Evolutionary conservation across 2,329 filamentous ascomycete species (phyloP).

Genomic region (Chaetomium olivaceum): DNA sequence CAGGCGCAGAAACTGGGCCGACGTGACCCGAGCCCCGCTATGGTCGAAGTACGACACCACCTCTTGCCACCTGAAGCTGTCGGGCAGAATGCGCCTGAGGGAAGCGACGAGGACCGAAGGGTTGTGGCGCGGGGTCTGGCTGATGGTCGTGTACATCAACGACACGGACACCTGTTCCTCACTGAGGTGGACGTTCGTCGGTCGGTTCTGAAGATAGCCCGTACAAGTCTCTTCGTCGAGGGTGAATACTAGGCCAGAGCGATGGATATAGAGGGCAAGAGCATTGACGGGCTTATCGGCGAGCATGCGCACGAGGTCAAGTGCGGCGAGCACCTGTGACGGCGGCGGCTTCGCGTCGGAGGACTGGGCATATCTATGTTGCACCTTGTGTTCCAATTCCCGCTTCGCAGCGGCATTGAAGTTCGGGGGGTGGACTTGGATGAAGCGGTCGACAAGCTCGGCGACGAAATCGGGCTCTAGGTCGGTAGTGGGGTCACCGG

Average conservation of each 20-base stretch:
- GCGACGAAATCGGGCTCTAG: constrained; percentile 71
- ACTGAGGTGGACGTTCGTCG: constrained; percentile 61
- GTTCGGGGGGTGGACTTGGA: constrained; percentile 82
- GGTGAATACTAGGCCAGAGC: constrained; percentile 73
- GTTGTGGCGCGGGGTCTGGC: constrained; percentile 55
- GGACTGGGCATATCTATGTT: constrained; percentile 65
- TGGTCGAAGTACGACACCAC: constrained; percentile 81
- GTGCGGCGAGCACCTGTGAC: constrained; percentile 66
- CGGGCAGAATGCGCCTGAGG: constrained; percentile 61
- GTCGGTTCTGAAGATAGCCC: constrained; percentile 54
- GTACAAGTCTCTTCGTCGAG: constrained; percentile 68
- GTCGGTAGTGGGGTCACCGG: constrained; percentile 65
- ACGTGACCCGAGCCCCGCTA: constrained; percentile 71
- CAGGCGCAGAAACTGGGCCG: constrained; percentile 76
- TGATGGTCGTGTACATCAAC: constrained; percentile 66
- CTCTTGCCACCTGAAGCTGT: constrained; percentile 68
- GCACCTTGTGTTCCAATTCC: constrained; percentile 66
- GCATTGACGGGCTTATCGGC: constrained; percentile 57
- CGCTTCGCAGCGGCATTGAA: constrained; percentile 75
- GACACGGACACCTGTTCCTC: constrained; percentile 83
- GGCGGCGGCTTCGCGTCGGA: constrained; percentile 61
- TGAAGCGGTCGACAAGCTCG: constrained; percentile 78
- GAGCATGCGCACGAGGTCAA: constrained; percentile 68
- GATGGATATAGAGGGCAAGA: constrained; percentile 69
- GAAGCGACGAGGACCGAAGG: constrained; percentile 60